Conservation (phyloP, 495 filamentous ascomycete genomes). For the Penicillium soppii region DNA sequence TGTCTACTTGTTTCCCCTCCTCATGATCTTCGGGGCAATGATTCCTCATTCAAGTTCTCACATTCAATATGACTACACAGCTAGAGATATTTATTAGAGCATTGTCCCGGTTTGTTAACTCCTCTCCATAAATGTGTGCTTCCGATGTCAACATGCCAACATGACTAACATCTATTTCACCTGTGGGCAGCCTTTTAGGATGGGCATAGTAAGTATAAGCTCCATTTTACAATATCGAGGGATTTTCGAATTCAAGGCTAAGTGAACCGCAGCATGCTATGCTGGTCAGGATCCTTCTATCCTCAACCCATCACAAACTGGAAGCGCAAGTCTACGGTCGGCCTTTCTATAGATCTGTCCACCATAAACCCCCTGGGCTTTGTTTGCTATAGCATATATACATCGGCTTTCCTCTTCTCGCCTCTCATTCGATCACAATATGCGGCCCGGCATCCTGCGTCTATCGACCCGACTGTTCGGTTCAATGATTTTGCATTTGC, state of each 20-base stretch:
- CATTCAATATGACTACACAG: constrained; percentile 25
- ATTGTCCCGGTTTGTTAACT: constrained; percentile 40
- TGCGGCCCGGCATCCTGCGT: constrained; percentile 70
- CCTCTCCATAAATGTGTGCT: not conserved
- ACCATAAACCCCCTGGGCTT: constrained; percentile 83
- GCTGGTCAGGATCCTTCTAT: constrained; percentile 89
- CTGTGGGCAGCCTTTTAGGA: constrained; percentile 42
- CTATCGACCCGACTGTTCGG: constrained; percentile 75
- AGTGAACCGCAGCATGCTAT: constrained; percentile 47
- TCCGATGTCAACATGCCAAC: not conserved
- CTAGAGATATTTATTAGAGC: constrained; percentile 39
- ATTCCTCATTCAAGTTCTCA: not conserved
- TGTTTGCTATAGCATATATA: constrained; percentile 73
- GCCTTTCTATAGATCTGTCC: constrained; percentile 84
- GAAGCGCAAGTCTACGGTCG: constrained; percentile 69
- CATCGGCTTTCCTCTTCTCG: constrained; percentile 71
- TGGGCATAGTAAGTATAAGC: constrained; percentile 42
- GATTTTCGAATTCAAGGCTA: not conserved
- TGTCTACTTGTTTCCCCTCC: not conserved
- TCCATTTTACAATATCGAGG: not conserved
- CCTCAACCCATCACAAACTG: constrained; percentile 82
- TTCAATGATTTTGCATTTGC: constrained; percentile 91
- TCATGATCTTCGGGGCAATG: not conserved
- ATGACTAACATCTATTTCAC: not conserved
- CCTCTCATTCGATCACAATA: constrained; percentile 77